Base-by-base conservation (phyloP, 1,284 basidiomycete genomes). In the Cutaneotrichosporon sp. region DNA sequence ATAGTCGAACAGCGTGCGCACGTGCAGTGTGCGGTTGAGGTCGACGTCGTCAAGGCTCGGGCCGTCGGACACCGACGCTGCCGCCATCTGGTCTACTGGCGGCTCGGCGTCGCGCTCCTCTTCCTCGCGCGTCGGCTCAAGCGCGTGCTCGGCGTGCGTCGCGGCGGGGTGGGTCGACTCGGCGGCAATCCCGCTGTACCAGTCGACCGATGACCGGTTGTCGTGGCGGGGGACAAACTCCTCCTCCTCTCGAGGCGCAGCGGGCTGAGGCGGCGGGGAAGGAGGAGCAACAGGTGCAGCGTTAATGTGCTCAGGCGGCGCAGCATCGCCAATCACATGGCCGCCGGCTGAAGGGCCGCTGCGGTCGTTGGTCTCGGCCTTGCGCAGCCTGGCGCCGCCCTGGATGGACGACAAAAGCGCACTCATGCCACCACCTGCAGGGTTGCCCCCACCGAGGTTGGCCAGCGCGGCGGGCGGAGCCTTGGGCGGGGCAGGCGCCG, bases 141-240 rank as follows among this genome's bases (percentile, higher is more conserved):
- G 61, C 2, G 47, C 46, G n/a, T 53, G 47, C 45, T 66, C 67
- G 22, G 43, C 56, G 46, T 52, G 52, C 33, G 45, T 51, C 10
- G 59, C 62, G 3, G 63, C 63, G 0, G 71, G 69, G 55, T 67
- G 66, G 38, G 77, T 67, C 9, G 75, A 70, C 73, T 94, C 89
- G 38, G 85, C 85, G 9, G 92, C 91, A n/a, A 94, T 79, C 37
- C 84, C 86, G 51, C 84, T 81, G 69, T 90, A 89, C 93, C 93
- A 97, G 67, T 91, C 92, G 10, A 96, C 87, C 22, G 85, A 87
- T 71, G 92, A 87, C 56, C 87, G 80, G 66, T 89, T 84, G 41
- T 64, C 65, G 69, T 78, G 74, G 33, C 55, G 61, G 52, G 44
- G 56, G 48, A 47, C 53, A 12, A 59, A 54, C 10, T 73, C 63